Evolutionary conservation across 2,329 filamentous ascomycete species (phyloP), one percentile per base, ranked within the genome.

Genomic region (Claviceps africana): DNA sequence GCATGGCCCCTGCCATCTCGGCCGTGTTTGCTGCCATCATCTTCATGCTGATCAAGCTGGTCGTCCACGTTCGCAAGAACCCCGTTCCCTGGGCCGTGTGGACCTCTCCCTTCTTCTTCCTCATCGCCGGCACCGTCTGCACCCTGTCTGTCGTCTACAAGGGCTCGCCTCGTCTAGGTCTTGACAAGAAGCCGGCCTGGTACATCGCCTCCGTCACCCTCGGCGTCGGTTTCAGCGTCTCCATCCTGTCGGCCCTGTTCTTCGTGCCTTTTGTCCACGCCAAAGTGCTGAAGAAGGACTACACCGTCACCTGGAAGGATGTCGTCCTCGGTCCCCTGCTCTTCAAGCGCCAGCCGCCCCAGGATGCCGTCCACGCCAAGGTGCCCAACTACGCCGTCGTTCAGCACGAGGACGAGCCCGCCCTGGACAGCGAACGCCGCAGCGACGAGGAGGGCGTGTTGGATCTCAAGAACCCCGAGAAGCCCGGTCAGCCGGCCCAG

Each of bases 61-160:
- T 77, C 13, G 84, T 89, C 4, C 84, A 86, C 63, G 65, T 84
- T 55, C 83, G 85, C 65, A 81, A 76, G 67, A 81, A 87, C 67
- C 84, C 85, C 5, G 74, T 86, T 2, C 76, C 73, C 8, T 87
- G 83, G 83, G 84, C 85, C 25, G 77, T 89, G 51, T 88, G 75
- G 70, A 83, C 77, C 48, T 82, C 83, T 1, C 86, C 85, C 10
- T 80, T 85, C 69, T 89, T 83, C 71, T 89, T 89, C 76, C 78
- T 88, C 52, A 78, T 89, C 54, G 83, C 85, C 52, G 83, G 75
- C 51, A 86, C 83, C 54, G 70, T 89, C 60, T 87, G 84, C 70
- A 85, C 85, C 0, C 74, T 90, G 6, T 87, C 83, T 45, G 81
- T 89, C 60, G 85, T 89, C 59, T 88, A 88, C 77, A 88, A 89